These are phyloP conservation scores for Saccharomyces hybrid DNA, from an alignment of 1,139 yeast genomes.

Conservation along the genomic window DNA sequence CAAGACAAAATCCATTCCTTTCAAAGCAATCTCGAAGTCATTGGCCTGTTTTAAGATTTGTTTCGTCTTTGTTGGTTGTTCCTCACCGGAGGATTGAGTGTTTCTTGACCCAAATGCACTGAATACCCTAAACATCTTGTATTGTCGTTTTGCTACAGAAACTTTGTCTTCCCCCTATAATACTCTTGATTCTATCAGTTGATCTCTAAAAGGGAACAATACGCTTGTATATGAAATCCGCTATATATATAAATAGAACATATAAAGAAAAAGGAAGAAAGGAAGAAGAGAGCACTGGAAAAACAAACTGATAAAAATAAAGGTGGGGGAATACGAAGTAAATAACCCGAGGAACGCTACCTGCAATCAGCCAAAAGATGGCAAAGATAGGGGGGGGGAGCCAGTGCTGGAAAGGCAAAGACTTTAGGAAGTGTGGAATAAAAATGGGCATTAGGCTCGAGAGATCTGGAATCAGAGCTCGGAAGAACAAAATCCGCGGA, in stretches of 20 bases:
- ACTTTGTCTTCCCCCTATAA: neutral
- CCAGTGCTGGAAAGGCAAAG: neutral
- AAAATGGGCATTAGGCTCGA: neutral
- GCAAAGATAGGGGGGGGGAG: neutral
- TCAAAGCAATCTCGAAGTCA: slow-evolving; percentile 64
- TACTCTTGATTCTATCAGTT: neutral
- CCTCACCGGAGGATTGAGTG: neutral
- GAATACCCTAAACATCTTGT: slow-evolving; percentile 25
- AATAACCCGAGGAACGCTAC: neutral
- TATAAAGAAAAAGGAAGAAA: neutral
- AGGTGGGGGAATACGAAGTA: neutral
- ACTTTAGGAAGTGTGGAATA: neutral
- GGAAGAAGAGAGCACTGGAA: neutral
- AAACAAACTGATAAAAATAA: neutral
- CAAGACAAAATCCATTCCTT: slow-evolving; percentile 84
- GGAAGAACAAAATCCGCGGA: neutral
- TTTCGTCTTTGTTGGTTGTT: slow-evolving; percentile 23
- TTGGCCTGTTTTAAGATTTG: slow-evolving; percentile 39
- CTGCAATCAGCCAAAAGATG: neutral
- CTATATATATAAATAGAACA: neutral
- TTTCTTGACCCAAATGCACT: slow-evolving; percentile 20
- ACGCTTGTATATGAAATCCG: neutral
- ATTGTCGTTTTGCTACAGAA: neutral
- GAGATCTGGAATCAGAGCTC: neutral
- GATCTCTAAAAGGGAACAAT: neutral